These are phyloP conservation scores for Irineochytrium annulatum DNA, from an alignment of 192 early-diverging fungal species.

Conservation along the genomic window DNA sequence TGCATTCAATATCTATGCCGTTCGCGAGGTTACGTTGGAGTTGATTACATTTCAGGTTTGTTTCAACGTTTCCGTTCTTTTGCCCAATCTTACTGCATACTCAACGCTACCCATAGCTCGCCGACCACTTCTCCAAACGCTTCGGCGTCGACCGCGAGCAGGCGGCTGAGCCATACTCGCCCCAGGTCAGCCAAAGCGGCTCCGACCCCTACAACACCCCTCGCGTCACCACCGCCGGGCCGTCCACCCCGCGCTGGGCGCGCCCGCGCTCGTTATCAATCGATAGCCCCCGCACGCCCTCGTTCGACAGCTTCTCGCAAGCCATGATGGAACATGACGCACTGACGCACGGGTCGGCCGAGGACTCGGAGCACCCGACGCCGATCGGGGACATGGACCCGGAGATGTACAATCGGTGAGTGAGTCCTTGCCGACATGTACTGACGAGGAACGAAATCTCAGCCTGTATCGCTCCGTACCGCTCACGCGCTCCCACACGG, in stretches of 20 bases:
- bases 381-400: slow-evolving; percentile 3
- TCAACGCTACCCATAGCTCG: slow-evolving; percentile 22
- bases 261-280: neutral
- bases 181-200: neutral
- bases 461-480: no score
- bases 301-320: no score
- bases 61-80: no score
- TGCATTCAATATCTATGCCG: slow-evolving; percentile 38
- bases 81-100: no score
- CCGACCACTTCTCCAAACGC: slow-evolving; percentile 29
- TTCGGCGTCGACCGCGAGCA: slow-evolving; percentile 20
- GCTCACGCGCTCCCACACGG: no score
- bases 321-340: no score
- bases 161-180: neutral
- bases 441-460: no score
- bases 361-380: neutral
- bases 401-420: slow-evolving; percentile 10
- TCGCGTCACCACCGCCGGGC: neutral
- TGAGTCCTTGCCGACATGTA: no score
- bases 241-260: neutral
- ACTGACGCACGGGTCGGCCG: no score
- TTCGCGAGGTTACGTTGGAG: slow-evolving; percentile 46
- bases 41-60: slow-evolving; percentile 33
- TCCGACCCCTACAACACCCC: neutral
- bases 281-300: neutral